Evolutionary conservation across 352 stramenopile genomes (phyloP).

Genomic region (Pythium volutum): DNA sequence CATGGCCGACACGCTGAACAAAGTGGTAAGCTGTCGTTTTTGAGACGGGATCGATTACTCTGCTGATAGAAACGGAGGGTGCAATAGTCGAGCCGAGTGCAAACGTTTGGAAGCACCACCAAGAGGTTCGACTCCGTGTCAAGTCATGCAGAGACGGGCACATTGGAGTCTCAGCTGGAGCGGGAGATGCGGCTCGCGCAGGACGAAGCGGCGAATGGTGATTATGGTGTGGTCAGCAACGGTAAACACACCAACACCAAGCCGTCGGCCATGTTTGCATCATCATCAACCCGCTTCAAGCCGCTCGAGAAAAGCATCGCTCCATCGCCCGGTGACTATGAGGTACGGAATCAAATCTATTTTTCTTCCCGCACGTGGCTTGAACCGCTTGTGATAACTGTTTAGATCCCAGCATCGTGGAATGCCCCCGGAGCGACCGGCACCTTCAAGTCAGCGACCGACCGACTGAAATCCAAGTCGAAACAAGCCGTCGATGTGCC

Average conservation of each 20-base stretch:
- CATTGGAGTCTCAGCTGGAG: conserved; percentile 52
- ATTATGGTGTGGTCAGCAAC: not conserved
- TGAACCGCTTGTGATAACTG: too few species aligned
- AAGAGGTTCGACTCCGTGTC: conserved; percentile 67
- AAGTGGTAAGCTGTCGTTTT: conserved; percentile 44
- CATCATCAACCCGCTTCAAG: conserved; percentile 56
- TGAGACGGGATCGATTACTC: not conserved
- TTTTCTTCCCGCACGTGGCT: too few species aligned
- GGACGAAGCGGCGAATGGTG: conserved; percentile 18
- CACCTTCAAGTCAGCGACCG: conserved; percentile 64
- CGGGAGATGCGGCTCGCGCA: conserved; percentile 43
- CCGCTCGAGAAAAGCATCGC: conserved; percentile 27
- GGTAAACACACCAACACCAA: conserved; percentile 35
- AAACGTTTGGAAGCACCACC: conserved; percentile 71
- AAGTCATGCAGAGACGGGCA: conserved; percentile 23
- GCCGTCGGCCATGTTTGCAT: conserved; percentile 63
- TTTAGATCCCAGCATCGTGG: conserved; percentile 69
- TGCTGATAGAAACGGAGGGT: not conserved
- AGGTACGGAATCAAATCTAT: conserved; percentile 37
- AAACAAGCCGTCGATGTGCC: conserved; percentile 36
- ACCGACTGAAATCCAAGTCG: conserved; percentile 45
- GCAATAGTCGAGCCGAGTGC: conserved; percentile 53
- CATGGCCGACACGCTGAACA: conserved; percentile 59
- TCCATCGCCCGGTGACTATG: conserved; percentile 69
- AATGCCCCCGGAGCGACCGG: conserved; percentile 54